Conservation (phyloP, 2,329 filamentous ascomycete genomes). For the Fusarium sulawesiense region DNA sequence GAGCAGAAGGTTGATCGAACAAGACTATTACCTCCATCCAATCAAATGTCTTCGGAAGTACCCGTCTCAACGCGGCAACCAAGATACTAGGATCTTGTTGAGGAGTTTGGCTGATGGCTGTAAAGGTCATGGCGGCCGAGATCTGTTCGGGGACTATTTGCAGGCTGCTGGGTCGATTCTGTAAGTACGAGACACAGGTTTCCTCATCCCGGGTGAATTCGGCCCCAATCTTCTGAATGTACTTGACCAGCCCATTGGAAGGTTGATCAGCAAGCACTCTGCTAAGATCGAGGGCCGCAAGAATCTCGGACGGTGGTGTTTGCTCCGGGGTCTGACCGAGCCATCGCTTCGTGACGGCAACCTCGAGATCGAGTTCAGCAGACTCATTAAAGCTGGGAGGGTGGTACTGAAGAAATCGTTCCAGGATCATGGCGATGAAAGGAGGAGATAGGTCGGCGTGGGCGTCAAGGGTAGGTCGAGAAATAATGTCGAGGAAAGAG, state of each 20-base stretch:
- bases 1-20: constrained; percentile 83
- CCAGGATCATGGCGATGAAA: constrained; percentile 83
- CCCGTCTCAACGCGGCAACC: constrained; percentile 71
- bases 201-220: constrained; percentile 83
- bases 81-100: constrained; percentile 64
- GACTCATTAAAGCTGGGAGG: constrained; percentile 86
- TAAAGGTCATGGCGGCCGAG: constrained; percentile 79
- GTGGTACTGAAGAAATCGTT: constrained; percentile 87
- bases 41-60: constrained; percentile 72
- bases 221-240: constrained; percentile 79
- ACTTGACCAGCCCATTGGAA: constrained; percentile 68
- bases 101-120: constrained; percentile 68
- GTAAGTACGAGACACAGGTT: constrained; percentile 66
- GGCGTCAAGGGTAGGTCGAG: constrained; percentile 70
- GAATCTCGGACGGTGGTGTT: constrained; percentile 75
- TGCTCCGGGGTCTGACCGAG: constrained; percentile 64
- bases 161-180: constrained; percentile 63
- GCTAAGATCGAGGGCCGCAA: constrained; percentile 76
- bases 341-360: constrained; percentile 76
- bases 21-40: constrained; percentile 78
- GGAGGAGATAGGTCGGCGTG: constrained; percentile 74
- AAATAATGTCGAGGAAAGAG: constrained; percentile 81
- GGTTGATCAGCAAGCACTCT: constrained; percentile 71
- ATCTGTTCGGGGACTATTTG: constrained; percentile 85
- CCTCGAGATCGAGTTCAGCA: constrained; percentile 75